These are phyloP conservation scores for Salix udensis DNA, from an alignment of 345 rosid species.

Conservation along the genomic window DNA sequence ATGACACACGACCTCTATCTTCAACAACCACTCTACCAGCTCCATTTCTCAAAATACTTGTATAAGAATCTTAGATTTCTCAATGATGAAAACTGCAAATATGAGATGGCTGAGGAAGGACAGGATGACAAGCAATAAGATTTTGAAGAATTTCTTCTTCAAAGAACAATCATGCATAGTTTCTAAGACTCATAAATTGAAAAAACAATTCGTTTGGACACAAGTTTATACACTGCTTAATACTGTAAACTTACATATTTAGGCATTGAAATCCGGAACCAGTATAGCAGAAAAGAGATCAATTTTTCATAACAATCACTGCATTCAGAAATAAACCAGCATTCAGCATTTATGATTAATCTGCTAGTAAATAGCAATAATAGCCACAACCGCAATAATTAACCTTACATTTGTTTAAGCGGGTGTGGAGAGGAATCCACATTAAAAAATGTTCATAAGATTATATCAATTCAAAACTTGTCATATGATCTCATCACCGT, in stretches of 20 bases:
- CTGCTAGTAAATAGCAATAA: neutral
- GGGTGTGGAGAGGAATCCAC: neutral
- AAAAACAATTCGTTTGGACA: neutral
- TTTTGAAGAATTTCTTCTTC: neutral
- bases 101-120: neutral
- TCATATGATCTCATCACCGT: neutral
- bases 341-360: neutral
- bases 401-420: neutral
- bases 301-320: conserved; percentile 73
- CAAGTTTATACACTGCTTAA: neutral
- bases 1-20: no score
- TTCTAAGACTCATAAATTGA: neutral
- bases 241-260: conserved; percentile 37
- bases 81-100: no score
- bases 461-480: neutral
- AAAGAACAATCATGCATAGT: neutral
- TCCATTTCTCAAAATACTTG: neutral
- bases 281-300: conserved; percentile 76
- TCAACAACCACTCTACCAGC: no score
- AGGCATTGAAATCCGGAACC: conserved; percentile 70
- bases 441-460: neutral
- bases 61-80: neutral
- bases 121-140: neutral
- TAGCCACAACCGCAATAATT: neutral
- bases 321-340: conserved; percentile 23